Base-by-base conservation (phyloP, 495 filamentous ascomycete species). In the Aspergillus ostianus region DNA sequence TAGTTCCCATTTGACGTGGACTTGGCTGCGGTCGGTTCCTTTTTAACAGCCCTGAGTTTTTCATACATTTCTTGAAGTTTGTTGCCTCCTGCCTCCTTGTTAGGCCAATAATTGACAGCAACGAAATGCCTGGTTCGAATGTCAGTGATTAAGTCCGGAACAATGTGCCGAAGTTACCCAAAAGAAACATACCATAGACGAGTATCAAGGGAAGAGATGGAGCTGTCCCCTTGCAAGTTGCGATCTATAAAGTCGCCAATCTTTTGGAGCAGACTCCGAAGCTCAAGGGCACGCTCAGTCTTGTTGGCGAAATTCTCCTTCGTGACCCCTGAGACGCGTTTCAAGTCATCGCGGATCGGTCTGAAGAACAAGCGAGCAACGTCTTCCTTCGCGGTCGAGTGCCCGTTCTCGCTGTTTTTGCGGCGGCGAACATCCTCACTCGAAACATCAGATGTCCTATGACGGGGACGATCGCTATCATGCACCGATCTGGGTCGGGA, bases 251-350 rank as follows among this genome's bases (percentile, higher is more conserved):
- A 80, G 49, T 79, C 76, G 20, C 80, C 80, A 64, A 83, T 81
- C 54, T 74, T 78, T 45, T 73, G 65, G 55, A 83, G 74, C 17
- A 81, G 77, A 32, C 64, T 70, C 29, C 80, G 68, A 23, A 80
- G 69, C 56, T 79, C 73, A 18, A 57, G 64, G 29, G 87, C 83
- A 15, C 87, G 78, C 55, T 81, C 79, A 32, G 80, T 74, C 62
- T 85, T 83, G 47, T 80, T 80, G 41, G 84, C 85, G 50, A 86
- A 80, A 47, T 82, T 80, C 59, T 85, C 84, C 58, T 84, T 87
- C 0, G 84, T 89, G n/a, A 87, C 85, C 51, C 73, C 74, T 18
- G 78, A 72, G 4, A 91, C 79, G 36, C 76, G 75, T 53, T 80
- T 79, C 7, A 92, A 71, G 57, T 83, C 85, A 12, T 81, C 75